Evolutionary conservation across 1,139 yeast genomes (phyloP), one percentile per base, ranked within the genome.

Genomic region (Blastobotrys illinoisensis): DNA sequence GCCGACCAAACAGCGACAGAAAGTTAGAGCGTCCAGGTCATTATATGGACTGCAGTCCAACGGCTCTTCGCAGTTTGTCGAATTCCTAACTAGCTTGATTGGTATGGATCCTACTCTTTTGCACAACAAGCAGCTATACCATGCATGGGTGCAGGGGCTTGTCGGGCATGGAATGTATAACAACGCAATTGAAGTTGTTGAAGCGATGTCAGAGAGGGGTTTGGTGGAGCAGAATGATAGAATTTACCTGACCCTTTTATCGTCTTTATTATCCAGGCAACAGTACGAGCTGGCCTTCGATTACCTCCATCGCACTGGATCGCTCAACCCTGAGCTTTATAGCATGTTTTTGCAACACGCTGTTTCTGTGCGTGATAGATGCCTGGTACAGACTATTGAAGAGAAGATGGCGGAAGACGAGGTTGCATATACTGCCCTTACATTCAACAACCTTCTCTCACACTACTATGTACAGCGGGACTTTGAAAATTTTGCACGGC

Each of bases 81-180:
- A 58, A 2, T 43, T 55, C 44, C 45, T 55, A 44, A 44, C 51
- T 47, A 18, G 56, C 47, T 49, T 64, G 9, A 59, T 64, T 19
- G 53, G 60, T 2, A 52, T 56, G 11, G 54, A 65, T 45, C 69
- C 69, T 2, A 60, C 61, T 21, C 58, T 66, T 23, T 57, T 63
- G 2, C 59, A 62, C 21, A 53, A 57, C 44, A 53, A 59, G 9
- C 53, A 60, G 44, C 61, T 67, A 44, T 67, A 67, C 49, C 60
- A 57, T 36, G 54, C 64, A 9, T 67, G 70, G 70, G 57, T 67
- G 14, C 54, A 64, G 14, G 67, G 67, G 1, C 52, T 67, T 23
- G 61, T 65, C 5, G 63, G 62, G 5, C 50, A 61, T 46, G 64
- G 62, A 14, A 54, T 64, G 44, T 53, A 56, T 24, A 59, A 61